Percentiles rank a stretch among this genome's conserved stretches.
These are phyloP conservation scores for Begonia masoniana DNA, from an alignment of 306 rosid species.

Conservation along the genomic window DNA sequence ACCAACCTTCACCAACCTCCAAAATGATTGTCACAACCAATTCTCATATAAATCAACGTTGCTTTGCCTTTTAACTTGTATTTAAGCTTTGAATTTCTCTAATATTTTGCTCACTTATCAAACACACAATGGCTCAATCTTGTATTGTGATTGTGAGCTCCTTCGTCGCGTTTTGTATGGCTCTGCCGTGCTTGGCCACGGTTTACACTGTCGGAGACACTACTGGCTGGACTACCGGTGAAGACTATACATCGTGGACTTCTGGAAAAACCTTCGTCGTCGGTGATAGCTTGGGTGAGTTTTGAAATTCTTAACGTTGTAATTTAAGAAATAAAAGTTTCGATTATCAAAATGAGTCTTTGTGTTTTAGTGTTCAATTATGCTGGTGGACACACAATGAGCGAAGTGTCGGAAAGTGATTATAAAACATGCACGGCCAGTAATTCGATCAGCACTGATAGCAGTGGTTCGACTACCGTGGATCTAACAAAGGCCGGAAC, in stretches of 20 bases:
- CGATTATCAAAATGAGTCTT: not conserved
- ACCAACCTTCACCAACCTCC: conserved; percentile 57
- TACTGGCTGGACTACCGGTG: conserved; percentile 55
- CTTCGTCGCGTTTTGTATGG: conserved; percentile 28
- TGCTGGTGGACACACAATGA: conserved; percentile 73
- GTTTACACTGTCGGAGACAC: conserved; percentile 66
- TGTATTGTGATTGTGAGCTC: conserved; percentile 15
- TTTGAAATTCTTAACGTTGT: not conserved
- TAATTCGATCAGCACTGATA: conserved; percentile 52
- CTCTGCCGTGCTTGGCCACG: conserved; percentile 33
- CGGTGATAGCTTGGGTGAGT: conserved; percentile 69
- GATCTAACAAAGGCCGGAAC: conserved; percentile 53
- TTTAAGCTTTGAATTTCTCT: conserved; percentile 1
- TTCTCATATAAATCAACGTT: conserved; percentile 22
- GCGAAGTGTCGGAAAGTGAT: conserved; percentile 62
- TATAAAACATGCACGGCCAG: conserved; percentile 51
- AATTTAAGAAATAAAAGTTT: not conserved
- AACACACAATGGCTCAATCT: conserved; percentile 34
- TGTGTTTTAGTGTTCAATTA: conserved; percentile 50
- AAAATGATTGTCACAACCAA: not conserved
- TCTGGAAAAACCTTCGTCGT: conserved; percentile 46
- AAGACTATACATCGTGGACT: conserved; percentile 67
- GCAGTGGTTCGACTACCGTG: conserved; percentile 59
- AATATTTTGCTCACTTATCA: not conserved
- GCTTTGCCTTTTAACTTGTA: conserved; percentile 7